Base-by-base conservation (phyloP, 23 red algal species). In the Gracilariopsis chorda region DNA sequence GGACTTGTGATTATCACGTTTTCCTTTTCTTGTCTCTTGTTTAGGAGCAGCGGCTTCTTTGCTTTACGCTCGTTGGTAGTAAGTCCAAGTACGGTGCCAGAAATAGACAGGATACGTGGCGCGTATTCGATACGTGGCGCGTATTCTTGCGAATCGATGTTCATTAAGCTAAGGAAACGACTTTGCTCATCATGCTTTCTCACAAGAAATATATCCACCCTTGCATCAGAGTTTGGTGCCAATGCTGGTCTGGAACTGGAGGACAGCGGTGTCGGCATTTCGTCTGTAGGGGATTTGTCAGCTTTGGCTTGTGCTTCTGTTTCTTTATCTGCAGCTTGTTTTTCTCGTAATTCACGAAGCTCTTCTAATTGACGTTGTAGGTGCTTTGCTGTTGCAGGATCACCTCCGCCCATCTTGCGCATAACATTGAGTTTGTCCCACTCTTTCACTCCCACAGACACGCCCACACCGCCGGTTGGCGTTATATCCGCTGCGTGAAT, bases 381-480 rank as follows among this genome's bases (percentile, higher is more conserved):
- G 73, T 72, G 2, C 37, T 30, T 30, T 67, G 86, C 86, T 2
- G 72, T 68, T 23, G 72, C 86, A 48, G 70, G 63, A 25, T 80
- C 73, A 12, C 35, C 72, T 16, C 73, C 71, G 9, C 75, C 86
- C 44, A 78, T 39, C 36, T 67, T 80, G 7, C 57, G 51, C 75
- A 90, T 80, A 8, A 62, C 70, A 21, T 42, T 67, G 3, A 90
- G 55, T 30, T 28, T 67, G 7, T 90, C 86, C 7, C 86, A 70
- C 35, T 78, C 48, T 3, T 40, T 57, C 51, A 90, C 86, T 48
- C 80, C 73, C 28, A 72, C 86, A 90, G 80, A 90, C 49, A 90
- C 45, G 1, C 48, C 72, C 39, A 90, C 86, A 47, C 53, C 52
- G 9, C 86, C 86, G 11, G 40, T 35, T 34, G 44, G 4, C 9